A percentile compares a stretch with the other conserved stretches of the same genome.
Evolutionary conservation across 139 green algal species (phyloP).

Genomic region (Pseudopediastrum boryanum): DNA sequence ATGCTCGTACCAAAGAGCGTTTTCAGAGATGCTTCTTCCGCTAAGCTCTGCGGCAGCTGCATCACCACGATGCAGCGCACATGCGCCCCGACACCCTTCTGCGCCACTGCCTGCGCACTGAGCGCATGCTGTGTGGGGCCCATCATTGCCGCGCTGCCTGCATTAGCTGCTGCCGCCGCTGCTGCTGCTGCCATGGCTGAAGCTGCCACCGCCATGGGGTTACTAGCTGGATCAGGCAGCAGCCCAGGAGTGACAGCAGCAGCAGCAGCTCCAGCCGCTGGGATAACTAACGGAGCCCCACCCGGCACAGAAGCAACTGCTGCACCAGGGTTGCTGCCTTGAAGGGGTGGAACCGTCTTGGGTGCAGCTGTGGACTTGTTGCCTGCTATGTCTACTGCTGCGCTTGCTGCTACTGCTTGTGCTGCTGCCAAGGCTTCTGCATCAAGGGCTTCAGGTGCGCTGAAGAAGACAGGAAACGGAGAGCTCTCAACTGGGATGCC

Average conservation of each 20-base stretch:
- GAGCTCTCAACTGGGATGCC: slow-evolving; percentile 76
- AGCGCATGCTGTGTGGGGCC: background rate
- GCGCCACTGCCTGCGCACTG: background rate
- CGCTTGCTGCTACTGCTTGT: background rate
- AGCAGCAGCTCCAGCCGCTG: background rate
- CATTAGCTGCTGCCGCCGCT: background rate
- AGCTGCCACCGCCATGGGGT: background rate
- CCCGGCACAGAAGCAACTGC: background rate
- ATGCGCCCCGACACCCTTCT: slow-evolving; percentile 7
- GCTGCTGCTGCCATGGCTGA: background rate
- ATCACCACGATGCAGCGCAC: slow-evolving; percentile 26
- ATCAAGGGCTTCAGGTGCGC: slow-evolving; percentile 51
- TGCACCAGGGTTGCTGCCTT: background rate
- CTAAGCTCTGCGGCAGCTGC: background rate
- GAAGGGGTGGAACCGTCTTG: no score
- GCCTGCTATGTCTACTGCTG: background rate
- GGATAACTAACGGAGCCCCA: background rate
- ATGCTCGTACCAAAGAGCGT: background rate
- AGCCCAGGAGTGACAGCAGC: slow-evolving; percentile 3
- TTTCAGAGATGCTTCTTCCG: background rate
- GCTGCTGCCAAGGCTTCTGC: slow-evolving; percentile 14
- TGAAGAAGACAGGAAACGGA: slow-evolving; percentile 92
- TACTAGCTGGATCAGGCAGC: no score
- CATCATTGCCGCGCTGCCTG: background rate
- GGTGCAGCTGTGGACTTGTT: background rate